Conservation (phyloP, 805 yeast genomes). For the Candida methanosorbosa region DNA sequence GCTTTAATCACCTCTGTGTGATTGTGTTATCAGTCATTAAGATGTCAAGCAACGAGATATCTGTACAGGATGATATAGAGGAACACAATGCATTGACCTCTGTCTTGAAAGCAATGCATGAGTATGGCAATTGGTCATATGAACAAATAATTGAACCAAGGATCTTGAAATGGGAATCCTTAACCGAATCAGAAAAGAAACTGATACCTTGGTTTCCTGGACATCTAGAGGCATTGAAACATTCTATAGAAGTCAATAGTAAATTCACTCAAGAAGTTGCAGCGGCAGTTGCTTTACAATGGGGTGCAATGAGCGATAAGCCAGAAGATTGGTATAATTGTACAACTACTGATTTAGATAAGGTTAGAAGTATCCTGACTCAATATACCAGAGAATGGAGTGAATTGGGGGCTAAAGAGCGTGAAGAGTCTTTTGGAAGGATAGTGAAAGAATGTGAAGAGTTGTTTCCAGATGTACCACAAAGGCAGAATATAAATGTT, state of each 20-base stretch:
- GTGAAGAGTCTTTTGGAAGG: constrained; percentile 29
- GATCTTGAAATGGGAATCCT: constrained; percentile 22
- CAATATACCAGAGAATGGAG: constrained; percentile 62
- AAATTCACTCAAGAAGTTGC: constrained; percentile 36
- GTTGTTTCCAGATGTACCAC: constrained; percentile 27
- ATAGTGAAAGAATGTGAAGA: constrained; percentile 28
- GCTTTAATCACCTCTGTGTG: too few species aligned
- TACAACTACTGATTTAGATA: constrained; percentile 37
- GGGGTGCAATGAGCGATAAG: constrained; percentile 35
- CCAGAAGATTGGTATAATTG: constrained; percentile 35
- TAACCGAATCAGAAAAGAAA: constrained; percentile 31
- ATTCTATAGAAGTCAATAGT: constrained; percentile 36
- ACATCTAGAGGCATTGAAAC: constrained; percentile 30
- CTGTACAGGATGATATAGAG: constrained; percentile 12
- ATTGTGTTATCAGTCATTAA: too few species aligned
- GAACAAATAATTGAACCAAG: constrained; percentile 24
- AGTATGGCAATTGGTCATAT: constrained; percentile 27
- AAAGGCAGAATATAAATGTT: constrained; percentile 32
- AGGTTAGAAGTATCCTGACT: constrained; percentile 46
- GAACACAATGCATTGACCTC: constrained; percentile 23
- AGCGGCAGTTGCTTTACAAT: constrained; percentile 30
- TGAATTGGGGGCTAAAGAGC: constrained; percentile 37
- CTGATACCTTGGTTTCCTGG: constrained; percentile 42
- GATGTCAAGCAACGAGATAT: too few species aligned
- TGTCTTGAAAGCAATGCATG: constrained; percentile 21